These are phyloP conservation scores for Podaxis sp. DNA, from an alignment of 768 basidiomycete species.

Conservation along the genomic window DNA sequence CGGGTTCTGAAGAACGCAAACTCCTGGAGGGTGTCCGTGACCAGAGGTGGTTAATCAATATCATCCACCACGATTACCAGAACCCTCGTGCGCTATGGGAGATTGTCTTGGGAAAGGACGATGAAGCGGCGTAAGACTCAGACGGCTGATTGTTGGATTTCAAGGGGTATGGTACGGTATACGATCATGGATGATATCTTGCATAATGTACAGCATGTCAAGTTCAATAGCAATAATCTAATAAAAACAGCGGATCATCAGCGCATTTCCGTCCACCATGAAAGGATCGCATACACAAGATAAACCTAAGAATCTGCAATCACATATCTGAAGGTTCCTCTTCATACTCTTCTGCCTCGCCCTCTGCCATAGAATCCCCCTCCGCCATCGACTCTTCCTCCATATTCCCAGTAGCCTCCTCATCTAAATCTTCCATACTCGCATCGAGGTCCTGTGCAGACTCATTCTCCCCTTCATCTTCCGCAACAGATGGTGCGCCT, in stretches of 20 bases:
- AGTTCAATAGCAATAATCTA: neutral
- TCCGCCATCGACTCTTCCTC: conserved; percentile 41
- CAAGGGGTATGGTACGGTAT: neutral
- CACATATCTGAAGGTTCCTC: conserved; percentile 41
- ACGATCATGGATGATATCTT: conserved; percentile 6
- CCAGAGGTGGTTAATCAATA: conserved; percentile 84
- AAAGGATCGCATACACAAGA: neutral
- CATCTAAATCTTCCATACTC: conserved; percentile 59
- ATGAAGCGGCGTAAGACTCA: neutral
- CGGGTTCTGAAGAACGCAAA: conserved; percentile 65
- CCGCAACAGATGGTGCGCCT: conserved; percentile 38
- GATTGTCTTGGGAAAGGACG: conserved; percentile 56
- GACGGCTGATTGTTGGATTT: neutral
- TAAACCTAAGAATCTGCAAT: neutral
- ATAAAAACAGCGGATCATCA: neutral
- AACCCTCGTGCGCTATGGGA: conserved; percentile 75
- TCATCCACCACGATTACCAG: conserved; percentile 94
- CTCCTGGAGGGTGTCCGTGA: conserved; percentile 72
- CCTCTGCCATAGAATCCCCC: conserved; percentile 27
- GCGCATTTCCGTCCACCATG: neutral
- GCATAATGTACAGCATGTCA: conserved; percentile 1
- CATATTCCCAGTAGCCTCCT: conserved; percentile 42
- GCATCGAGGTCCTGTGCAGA: conserved; percentile 57
- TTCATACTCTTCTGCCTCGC: conserved; percentile 52
- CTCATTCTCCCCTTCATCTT: conserved; percentile 50